These are phyloP conservation scores for Amylocarpus encephaloides DNA, from an alignment of 2,329 filamentous ascomycete genomes.

Conservation along the genomic window DNA sequence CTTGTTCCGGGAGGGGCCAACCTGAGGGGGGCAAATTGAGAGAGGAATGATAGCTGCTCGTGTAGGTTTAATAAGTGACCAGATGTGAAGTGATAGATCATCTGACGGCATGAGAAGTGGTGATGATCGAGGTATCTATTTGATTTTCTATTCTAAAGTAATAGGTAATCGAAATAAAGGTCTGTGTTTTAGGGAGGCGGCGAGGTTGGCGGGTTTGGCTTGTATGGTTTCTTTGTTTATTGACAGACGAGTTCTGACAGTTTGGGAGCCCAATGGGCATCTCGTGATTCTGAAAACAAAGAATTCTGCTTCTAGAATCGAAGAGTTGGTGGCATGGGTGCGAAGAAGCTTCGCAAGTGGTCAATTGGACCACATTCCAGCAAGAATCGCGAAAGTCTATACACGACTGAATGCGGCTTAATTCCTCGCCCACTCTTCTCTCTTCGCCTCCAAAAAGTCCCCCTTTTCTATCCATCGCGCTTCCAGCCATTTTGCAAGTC, in stretches of 20 bases:
- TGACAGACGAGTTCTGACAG: too few species aligned
- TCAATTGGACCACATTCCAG: neutral
- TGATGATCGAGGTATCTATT: neutral
- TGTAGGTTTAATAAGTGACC: too few species aligned
- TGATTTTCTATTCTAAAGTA: neutral
- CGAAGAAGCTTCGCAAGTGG: too few species aligned
- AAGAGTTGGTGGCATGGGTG: too few species aligned
- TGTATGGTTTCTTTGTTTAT: too few species aligned
- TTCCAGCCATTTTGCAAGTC: slow-evolving; percentile 47
- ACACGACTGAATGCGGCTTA: neutral
- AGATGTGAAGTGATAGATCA: too few species aligned
- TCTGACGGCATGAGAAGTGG: neutral
- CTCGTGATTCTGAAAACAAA: too few species aligned
- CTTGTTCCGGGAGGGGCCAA: neutral
- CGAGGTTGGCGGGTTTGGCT: too few species aligned
- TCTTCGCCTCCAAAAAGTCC: slow-evolving; percentile 42
- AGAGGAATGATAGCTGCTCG: too few species aligned
- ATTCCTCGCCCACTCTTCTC: slow-evolving; percentile 35
- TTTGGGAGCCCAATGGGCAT: too few species aligned
- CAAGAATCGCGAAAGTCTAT: neutral
- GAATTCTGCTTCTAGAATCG: too few species aligned
- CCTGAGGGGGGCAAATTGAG: neutral
- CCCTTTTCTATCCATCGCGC: slow-evolving; percentile 48
- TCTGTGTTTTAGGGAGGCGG: neutral
- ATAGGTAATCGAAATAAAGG: neutral